Base-by-base conservation (phyloP, 352 stramenopile genomes). In the Thraustochytrium sp. region DNA sequence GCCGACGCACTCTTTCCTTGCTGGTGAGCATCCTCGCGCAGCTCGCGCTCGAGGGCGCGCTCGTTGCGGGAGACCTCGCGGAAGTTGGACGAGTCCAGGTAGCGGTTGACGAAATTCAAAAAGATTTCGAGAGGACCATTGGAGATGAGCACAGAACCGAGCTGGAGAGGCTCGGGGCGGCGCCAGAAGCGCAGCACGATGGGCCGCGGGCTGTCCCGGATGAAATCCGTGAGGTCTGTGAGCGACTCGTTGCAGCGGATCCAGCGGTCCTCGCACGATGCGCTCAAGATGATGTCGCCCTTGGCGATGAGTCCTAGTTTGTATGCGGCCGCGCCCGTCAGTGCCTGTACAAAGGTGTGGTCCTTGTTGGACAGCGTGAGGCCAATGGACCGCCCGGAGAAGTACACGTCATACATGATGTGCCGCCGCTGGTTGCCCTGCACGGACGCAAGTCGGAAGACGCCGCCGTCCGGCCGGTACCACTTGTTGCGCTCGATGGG, bases 251-350 rank as follows among this genome's bases (percentile, higher is more conserved):
- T 64, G 53, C 68, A 80, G 48, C 68, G 48, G 0, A 80, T 42
- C 68, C 68, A 80, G 37, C 68, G 31, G 38, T 72, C 44, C 53
- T 80, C 68, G 2, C 42, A 80, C 5, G 68, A 46, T 21, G 68
- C 68, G 68, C 68, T 80, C 13, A 80, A 18, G 42, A 80, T 80
- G 53, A 80, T 64, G 53, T 80, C 68, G 23, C 68, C 68, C 31
- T 80, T 80, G 44, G 68, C 68, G 26, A 80, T 80, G 13, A 80
- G 63, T 5, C 68, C 68, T 5, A 80, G 42, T n/a, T 72, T 61
- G n/a, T 44, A 42, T 5, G 68, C 68, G 38, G 68, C 42, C 1
- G 38, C 26, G 0, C 68, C 68, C 5, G 68, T 80, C 13, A 80
- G 68, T 16, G 68, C 68, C n/a, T 80, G 68, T 0, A 80, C 68